phyloP scores from a whole-genome alignment of 306 rosid species.

The Lotus japonicus region DNA sequence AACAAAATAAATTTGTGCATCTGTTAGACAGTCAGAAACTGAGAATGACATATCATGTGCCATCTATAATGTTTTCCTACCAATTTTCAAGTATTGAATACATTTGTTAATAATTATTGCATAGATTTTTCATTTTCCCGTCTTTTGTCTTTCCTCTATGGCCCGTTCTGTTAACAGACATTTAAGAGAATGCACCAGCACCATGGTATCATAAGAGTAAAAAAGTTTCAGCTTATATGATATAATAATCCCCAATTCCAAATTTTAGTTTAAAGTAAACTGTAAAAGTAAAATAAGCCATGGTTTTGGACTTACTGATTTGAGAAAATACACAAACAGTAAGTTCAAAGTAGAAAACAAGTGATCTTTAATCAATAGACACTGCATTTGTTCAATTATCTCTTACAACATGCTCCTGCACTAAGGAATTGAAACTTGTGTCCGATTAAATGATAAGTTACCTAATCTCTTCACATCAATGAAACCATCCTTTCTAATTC shows the following conservation, averaged over 20 bases:
- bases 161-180: neutral
- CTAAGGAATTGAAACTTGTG: conserved; percentile 12
- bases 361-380: neutral
- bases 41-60: neutral
- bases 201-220: neutral
- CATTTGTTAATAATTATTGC: too few relatives aligned
- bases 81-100: too few relatives aligned
- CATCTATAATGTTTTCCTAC: too few relatives aligned
- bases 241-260: too few relatives aligned
- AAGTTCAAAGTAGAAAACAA: neutral
- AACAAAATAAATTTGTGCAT: neutral
- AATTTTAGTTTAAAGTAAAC: neutral
- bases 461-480: conserved; percentile 55
- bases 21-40: neutral
- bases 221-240: neutral
- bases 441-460: conserved; percentile 23
- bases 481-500: conserved; percentile 55
- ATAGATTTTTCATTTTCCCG: too few relatives aligned
- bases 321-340: neutral
- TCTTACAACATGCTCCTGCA: neutral
- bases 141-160: too few relatives aligned
- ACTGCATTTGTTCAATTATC: neutral
- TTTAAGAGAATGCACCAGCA: neutral
- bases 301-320: neutral
- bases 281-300: neutral